phyloP scores from a whole-genome alignment of 73 alveolate genomes.

The Symbiodinium natans region DNA sequence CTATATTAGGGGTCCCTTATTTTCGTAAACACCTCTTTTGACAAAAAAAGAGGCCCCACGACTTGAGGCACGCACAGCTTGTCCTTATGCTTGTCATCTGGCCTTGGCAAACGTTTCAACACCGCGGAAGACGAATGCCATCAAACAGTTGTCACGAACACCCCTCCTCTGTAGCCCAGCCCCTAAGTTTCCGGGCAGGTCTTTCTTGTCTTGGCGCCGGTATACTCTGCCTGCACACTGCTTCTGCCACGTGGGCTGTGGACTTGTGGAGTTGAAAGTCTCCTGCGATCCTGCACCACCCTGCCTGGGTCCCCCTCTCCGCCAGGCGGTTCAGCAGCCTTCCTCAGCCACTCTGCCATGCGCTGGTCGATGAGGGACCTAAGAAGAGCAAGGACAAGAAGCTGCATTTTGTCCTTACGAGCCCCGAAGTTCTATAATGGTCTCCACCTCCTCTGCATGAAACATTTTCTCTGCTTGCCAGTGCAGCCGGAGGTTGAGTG shows the following conservation, averaged over 20 bases:
- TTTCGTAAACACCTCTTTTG: no score
- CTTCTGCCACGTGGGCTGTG: not conserved
- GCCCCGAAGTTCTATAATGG: no score
- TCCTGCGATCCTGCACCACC: not conserved
- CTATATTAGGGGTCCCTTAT: no score
- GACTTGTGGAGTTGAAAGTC: no score
- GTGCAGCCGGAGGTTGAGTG: conserved; percentile 1
- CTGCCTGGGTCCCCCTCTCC: not conserved
- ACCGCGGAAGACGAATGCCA: not conserved
- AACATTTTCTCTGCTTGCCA: no score
- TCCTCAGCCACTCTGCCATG: conserved; percentile 71
- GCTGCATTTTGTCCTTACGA: no score
- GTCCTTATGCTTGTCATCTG: not conserved
- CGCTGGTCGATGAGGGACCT: conserved; percentile 69
- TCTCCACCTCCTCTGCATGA: no score
- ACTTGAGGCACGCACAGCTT: not conserved
- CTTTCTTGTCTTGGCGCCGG: not conserved
- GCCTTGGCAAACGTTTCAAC: not conserved
- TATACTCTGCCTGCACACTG: not conserved
- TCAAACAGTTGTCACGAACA: not conserved
- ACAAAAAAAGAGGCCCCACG: no score
- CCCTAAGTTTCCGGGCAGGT: not conserved
- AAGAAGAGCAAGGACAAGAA: no score
- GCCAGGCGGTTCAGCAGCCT: conserved; percentile 35
- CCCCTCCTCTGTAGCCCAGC: not conserved